Percentiles rank a stretch among this genome's conserved stretches.
Evolutionary conservation across 1,139 yeast species (phyloP).

Genomic region (Pichia cactophila): DNA sequence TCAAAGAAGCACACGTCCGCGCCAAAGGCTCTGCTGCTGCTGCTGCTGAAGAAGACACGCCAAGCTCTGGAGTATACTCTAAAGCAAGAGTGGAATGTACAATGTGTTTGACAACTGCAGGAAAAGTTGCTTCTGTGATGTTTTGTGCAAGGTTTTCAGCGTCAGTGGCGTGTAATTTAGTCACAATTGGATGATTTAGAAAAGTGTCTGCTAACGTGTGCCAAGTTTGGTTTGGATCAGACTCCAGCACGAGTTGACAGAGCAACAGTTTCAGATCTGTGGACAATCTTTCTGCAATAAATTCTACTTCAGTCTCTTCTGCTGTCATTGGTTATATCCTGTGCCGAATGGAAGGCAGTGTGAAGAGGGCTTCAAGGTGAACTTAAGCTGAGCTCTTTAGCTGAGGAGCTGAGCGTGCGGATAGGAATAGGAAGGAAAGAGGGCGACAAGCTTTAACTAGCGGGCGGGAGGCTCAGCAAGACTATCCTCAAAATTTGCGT

Average conservation of each 20-base stretch:
- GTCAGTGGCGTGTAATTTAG: conserved; percentile 1
- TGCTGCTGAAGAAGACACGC: neutral
- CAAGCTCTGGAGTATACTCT: neutral
- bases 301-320: neutral
- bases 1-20: neutral
- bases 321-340: neutral
- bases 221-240: conserved; percentile 12
- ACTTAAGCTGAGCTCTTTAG: neutral
- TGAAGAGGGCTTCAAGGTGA: neutral
- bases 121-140: conserved; percentile 1
- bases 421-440: too few relatives aligned
- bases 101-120: neutral
- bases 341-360: too few relatives aligned
- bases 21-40: neutral
- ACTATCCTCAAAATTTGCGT: neutral
- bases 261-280: conserved; percentile 25
- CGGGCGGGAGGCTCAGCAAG: too few relatives aligned
- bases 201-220: conserved; percentile 13
- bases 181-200: conserved; percentile 21
- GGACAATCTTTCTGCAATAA: conserved; percentile 14
- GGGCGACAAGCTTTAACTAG: too few relatives aligned
- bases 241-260: conserved; percentile 24
- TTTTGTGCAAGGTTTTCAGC: neutral
- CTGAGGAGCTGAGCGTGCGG: too few relatives aligned
- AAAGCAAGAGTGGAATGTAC: neutral